Percentiles rank a stretch among this genome's conserved stretches.
phyloP scores from a whole-genome alignment of 805 yeast genomes.

The Lachancea sp. region DNA sequence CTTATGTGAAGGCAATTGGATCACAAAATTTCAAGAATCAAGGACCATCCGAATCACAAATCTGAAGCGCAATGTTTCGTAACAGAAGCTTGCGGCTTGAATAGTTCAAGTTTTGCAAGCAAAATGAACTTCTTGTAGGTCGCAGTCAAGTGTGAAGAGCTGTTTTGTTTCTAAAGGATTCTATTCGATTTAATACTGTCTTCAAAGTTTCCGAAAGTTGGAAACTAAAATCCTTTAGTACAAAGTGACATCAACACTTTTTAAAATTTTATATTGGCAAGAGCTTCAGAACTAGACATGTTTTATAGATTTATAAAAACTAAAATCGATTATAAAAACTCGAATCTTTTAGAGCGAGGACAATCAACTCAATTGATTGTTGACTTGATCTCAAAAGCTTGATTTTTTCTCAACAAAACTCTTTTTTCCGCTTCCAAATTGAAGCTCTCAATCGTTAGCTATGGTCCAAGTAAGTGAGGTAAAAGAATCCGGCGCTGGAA shows the following conservation, averaged over 20 bases:
- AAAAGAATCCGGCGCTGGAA: slow-evolving; percentile 41
- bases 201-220: neutral
- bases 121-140: no score
- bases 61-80: no score
- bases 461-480: slow-evolving; percentile 81
- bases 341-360: neutral
- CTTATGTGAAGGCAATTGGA: no score
- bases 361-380: neutral
- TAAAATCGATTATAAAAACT: neutral
- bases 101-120: no score
- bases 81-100: no score
- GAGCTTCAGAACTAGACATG: no score
- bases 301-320: no score
- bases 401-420: neutral
- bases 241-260: slow-evolving; percentile 2
- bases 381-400: neutral
- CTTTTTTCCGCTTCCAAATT: neutral
- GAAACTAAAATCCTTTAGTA: neutral
- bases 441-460: neutral
- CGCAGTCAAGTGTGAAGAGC: no score
- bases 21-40: no score
- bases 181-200: no score
- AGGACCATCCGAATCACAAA: no score
- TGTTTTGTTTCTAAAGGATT: no score
- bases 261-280: neutral